Conservation (phyloP, 768 basidiomycete species). For the Kwoniella newhampshirensis region DNA sequence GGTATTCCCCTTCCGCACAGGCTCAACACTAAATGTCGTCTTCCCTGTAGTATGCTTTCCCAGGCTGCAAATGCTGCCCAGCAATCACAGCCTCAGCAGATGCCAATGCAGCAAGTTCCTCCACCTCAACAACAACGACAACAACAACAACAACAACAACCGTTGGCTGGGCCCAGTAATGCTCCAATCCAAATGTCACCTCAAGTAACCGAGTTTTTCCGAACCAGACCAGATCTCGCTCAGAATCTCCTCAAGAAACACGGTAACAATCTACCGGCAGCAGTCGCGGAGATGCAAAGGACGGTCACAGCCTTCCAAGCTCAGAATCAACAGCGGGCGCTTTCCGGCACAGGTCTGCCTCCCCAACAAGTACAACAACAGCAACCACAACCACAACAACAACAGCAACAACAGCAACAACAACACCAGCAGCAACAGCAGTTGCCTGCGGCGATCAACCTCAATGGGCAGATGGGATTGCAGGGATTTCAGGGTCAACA, state of each 20-base stretch:
- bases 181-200: neutral
- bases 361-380: neutral
- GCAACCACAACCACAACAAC: neutral
- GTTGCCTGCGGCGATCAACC: neutral
- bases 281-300: slow-evolving; percentile 13
- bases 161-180: neutral
- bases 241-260: slow-evolving; percentile 13
- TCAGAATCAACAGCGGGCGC: slow-evolving; percentile 6
- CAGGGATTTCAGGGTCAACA: slow-evolving; percentile 11
- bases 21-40: no score
- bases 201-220: slow-evolving; percentile 3
- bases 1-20: no score
- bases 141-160: slow-evolving; percentile 11
- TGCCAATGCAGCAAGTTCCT: slow-evolving; percentile 18
- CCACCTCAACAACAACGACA: slow-evolving; percentile 2
- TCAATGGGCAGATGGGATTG: slow-evolving; percentile 13
- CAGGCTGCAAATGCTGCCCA: slow-evolving; percentile 19
- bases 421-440: slow-evolving; percentile 9
- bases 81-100: neutral
- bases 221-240: slow-evolving; percentile 7
- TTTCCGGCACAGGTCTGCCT: neutral
- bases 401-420: slow-evolving; percentile 6
- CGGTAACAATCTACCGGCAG: slow-evolving; percentile 4
- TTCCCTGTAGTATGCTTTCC: slow-evolving; percentile 23
- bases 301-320: slow-evolving; percentile 7